Evolutionary conservation across 306 rosid species (phyloP).

Genomic region (Vigna hirtella): DNA sequence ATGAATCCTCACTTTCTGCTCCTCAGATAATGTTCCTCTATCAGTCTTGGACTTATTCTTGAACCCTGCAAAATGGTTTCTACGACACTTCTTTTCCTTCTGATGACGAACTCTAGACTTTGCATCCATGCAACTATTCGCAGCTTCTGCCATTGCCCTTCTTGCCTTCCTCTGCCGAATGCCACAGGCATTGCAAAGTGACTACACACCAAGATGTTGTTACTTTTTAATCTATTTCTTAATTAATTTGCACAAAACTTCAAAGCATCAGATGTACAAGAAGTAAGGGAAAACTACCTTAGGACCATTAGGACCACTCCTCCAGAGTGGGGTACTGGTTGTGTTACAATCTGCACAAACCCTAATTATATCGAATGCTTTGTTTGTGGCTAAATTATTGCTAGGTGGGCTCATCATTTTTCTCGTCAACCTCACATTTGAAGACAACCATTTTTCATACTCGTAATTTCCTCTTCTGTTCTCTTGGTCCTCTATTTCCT

Average conservation of each 20-base stretch:
- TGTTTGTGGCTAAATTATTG: not conserved
- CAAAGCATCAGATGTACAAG: not conserved
- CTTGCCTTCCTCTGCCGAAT: conserved; percentile 86
- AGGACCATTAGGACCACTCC: conserved; percentile 96
- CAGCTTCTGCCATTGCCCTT: conserved; percentile 74
- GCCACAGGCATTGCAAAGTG: conserved; percentile 95
- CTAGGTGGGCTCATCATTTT: conserved; percentile 54
- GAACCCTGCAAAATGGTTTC: conserved; percentile 39
- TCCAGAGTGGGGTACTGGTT: conserved; percentile 86
- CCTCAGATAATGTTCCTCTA: not conserved
- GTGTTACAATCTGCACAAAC: conserved; percentile 86
- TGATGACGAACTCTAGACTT: conserved; percentile 44
- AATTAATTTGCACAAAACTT: not conserved
- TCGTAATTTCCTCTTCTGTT: conserved; percentile 40
- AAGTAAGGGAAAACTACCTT: conserved; percentile 56
- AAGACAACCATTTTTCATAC: conserved; percentile 67
- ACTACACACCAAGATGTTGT: conserved; percentile 54
- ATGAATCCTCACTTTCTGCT: conserved; percentile 11
- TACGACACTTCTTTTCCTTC: conserved; percentile 62
- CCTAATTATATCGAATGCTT: conserved; percentile 50
- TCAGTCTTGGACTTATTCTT: conserved; percentile 53
- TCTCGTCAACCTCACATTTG: conserved; percentile 70
- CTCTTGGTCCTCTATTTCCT: conserved; percentile 20
- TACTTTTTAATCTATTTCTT: not conserved
- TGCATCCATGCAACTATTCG: conserved; percentile 29